phyloP scores from a whole-genome alignment of 192 early-diverging fungal genomes.

The Podila epigama region DNA sequence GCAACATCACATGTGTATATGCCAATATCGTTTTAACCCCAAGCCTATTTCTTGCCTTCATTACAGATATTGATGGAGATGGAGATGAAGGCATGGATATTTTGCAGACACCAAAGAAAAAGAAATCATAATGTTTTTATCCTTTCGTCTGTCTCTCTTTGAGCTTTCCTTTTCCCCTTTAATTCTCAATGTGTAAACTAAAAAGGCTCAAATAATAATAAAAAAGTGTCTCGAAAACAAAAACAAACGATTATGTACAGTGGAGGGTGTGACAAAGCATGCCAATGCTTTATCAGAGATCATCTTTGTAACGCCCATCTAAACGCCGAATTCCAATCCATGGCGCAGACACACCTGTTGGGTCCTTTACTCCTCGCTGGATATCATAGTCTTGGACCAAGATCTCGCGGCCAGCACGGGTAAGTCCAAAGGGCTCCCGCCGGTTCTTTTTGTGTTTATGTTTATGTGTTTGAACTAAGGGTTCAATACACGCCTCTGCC shows the following conservation, averaged over 20 bases:
- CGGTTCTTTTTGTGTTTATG: constrained; percentile 13
- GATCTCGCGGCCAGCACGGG: constrained; percentile 10
- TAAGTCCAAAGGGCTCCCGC: constrained; percentile 9
- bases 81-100: constrained; percentile 41
- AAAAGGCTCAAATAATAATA: too few relatives aligned
- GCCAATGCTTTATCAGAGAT: too few relatives aligned
- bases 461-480: too few relatives aligned
- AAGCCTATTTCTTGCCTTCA: too few relatives aligned
- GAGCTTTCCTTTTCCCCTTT: neutral
- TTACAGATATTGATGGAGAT: constrained; percentile 45
- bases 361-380: constrained; percentile 5
- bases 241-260: too few relatives aligned
- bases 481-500: constrained; percentile 5
- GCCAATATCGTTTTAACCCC: too few relatives aligned
- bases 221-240: too few relatives aligned
- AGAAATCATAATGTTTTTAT: constrained; percentile 12
- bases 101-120: constrained; percentile 41
- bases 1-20: too few relatives aligned
- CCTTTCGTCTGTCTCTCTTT: neutral
- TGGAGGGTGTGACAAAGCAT: too few relatives aligned
- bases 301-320: neutral
- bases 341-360: neutral
- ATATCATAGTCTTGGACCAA: constrained; percentile 7
- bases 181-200: neutral
- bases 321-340: neutral